phyloP scores from a whole-genome alignment of 2,329 filamentous ascomycete species.

The Erysiphe pulchra region DNA sequence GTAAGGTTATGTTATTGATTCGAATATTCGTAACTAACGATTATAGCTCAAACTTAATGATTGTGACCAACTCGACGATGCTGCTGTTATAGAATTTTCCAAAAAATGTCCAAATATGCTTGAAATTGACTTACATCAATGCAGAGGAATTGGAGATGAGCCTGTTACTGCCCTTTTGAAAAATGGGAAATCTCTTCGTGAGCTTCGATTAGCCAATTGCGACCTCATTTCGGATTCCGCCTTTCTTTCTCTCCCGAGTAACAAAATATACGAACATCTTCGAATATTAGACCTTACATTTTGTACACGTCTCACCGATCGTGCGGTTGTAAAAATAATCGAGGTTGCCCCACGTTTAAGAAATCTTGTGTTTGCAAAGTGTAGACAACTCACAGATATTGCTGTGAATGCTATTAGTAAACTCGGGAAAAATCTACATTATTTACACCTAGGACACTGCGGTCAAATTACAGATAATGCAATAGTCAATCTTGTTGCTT shows the following conservation, averaged over 20 bases:
- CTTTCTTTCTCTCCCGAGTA: conserved; percentile 50
- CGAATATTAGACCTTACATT: conserved; percentile 86
- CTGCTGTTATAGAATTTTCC: conserved; percentile 63
- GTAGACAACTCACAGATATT: conserved; percentile 70
- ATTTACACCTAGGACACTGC: conserved; percentile 88
- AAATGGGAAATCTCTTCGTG: conserved; percentile 60
- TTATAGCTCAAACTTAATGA: conserved; percentile 75
- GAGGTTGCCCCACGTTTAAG: conserved; percentile 63
- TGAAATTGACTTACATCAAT: conserved; percentile 85
- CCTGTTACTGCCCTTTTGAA: conserved; percentile 61
- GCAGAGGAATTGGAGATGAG: conserved; percentile 53
- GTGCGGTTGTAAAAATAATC: conserved; percentile 71
- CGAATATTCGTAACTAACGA: conserved; percentile 3
- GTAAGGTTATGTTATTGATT: conserved; percentile 21
- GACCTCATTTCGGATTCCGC: conserved; percentile 65
- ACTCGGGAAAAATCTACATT: conserved; percentile 88
- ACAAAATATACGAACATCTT: conserved; percentile 56
- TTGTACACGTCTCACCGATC: conserved; percentile 61
- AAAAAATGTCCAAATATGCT: conserved; percentile 75
- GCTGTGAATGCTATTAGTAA: conserved; percentile 69
- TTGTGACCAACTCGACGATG: conserved; percentile 61
- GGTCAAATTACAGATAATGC: conserved; percentile 72
- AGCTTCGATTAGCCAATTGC: conserved; percentile 70
- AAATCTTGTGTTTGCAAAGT: conserved; percentile 87
- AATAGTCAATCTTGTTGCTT: conserved; percentile 58